A percentile compares a stretch with the other conserved stretches of the same genome.
phyloP scores from a whole-genome alignment of 73 alveolate species.

The Stentor roeselii region DNA sequence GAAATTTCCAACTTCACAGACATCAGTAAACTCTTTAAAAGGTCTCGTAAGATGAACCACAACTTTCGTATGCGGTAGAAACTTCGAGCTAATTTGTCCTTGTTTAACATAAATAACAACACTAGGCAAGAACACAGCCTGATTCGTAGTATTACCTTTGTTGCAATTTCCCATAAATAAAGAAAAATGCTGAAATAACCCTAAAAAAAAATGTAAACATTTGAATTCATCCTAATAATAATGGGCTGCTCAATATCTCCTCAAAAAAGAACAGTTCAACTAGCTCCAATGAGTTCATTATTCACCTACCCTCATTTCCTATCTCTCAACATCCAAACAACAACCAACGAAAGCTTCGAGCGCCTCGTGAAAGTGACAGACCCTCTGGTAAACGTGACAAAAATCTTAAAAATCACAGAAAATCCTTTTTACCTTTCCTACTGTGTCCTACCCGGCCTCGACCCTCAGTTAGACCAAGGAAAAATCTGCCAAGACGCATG shows the following conservation, averaged over 20 bases:
- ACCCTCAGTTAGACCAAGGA: neutral
- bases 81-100: neutral
- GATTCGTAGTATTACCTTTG: too few species aligned
- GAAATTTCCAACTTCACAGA: neutral
- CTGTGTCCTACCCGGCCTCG: constrained; percentile 29
- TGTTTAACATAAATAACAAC: neutral
- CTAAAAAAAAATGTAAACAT: too few species aligned
- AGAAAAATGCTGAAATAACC: too few species aligned
- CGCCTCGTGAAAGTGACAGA: neutral
- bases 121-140: too few species aligned
- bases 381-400: neutral
- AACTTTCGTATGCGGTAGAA: neutral
- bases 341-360: neutral
- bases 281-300: neutral
- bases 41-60: neutral
- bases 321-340: neutral
- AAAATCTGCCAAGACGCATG: constrained; percentile 29
- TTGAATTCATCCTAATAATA: too few species aligned
- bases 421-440: neutral
- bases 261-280: neutral
- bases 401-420: neutral
- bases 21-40: neutral
- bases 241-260: neutral
- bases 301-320: neutral
- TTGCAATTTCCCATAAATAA: too few species aligned